Conservation (phyloP, 1,284 basidiomycete genomes). For the Neonothopanus nambi region DNA sequence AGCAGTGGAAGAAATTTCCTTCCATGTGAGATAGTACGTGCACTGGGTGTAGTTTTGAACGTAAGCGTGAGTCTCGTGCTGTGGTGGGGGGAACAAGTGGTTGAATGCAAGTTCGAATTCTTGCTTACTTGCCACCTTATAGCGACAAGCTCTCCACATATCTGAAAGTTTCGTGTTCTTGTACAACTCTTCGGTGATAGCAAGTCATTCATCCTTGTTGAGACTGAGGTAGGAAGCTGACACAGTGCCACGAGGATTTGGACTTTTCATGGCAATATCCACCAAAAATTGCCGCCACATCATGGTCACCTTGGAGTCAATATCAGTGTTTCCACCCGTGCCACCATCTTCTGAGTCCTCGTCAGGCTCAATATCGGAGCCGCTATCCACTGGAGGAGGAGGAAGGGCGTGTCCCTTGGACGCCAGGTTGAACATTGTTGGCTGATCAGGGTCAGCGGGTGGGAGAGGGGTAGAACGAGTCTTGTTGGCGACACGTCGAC, state of each 20-base stretch:
- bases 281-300: slow-evolving; percentile 25
- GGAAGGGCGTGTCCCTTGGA: slow-evolving; percentile 2
- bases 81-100: no score
- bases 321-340: no score
- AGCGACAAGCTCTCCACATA: slow-evolving; percentile 19
- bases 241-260: slow-evolving; percentile 15
- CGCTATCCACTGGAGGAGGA: slow-evolving; percentile 14
- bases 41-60: no score
- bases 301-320: slow-evolving; percentile 16
- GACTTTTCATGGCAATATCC: slow-evolving; percentile 21
- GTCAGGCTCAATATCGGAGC: slow-evolving; percentile 16
- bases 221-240: slow-evolving; percentile 20
- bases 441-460: background rate
- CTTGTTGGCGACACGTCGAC: slow-evolving; percentile 3
- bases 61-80: no score
- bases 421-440: slow-evolving; percentile 1
- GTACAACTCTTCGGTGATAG: slow-evolving; percentile 14
- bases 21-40: no score
- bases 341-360: slow-evolving; percentile 1
- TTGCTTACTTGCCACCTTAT: background rate
- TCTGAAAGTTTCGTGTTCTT: slow-evolving; percentile 17
- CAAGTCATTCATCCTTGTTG: slow-evolving; percentile 5
- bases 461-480: background rate
- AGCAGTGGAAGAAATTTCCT: no score
- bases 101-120: no score